These are phyloP conservation scores for Diaporthe vexans DNA, from an alignment of 2,329 filamentous ascomycete species.

Conservation along the genomic window DNA sequence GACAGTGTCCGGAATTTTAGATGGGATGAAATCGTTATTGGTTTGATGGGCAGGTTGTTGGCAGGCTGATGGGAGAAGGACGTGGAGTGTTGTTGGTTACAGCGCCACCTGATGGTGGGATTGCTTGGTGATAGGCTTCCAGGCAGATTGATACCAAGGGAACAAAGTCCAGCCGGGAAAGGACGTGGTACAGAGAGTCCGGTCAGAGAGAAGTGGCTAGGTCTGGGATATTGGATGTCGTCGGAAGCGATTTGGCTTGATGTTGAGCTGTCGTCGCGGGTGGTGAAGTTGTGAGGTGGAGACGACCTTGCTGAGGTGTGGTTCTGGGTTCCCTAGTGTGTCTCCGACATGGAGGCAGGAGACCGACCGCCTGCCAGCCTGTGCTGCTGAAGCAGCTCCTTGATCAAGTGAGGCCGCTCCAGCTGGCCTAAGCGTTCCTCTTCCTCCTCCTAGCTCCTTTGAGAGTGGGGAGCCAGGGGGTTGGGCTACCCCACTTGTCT, in stretches of 20 bases:
- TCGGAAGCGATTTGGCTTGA: slow-evolving; percentile 1
- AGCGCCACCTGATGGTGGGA: slow-evolving; percentile 16
- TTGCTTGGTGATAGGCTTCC: slow-evolving; percentile 3
- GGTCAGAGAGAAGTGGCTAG: neutral
- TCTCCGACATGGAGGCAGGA: slow-evolving; percentile 19
- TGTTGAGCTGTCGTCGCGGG: slow-evolving; percentile 22
- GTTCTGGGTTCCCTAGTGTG: slow-evolving; percentile 24
- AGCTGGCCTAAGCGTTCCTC: slow-evolving; percentile 13
- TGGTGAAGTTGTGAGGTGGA: slow-evolving; percentile 32
- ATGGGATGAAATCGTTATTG: neutral
- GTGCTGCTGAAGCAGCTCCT: slow-evolving; percentile 6
- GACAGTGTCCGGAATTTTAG: too few species aligned
- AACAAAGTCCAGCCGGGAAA: neutral
- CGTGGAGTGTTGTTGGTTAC: slow-evolving; percentile 6
- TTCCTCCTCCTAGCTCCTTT: slow-evolving; percentile 4
- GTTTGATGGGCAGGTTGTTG: neutral
- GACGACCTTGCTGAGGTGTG: slow-evolving; percentile 25
- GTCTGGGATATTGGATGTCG: slow-evolving; percentile 12
- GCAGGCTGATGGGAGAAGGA: slow-evolving; percentile 17
- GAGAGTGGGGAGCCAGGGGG: slow-evolving; percentile 17
- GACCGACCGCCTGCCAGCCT: neutral
- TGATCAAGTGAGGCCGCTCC: neutral
- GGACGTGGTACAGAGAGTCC: neutral
- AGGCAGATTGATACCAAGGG: neutral
- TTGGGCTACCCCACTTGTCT: slow-evolving; percentile 22